Conservation (phyloP, 2,329 filamentous ascomycete genomes). For the Aspergillus flavus region DNA sequence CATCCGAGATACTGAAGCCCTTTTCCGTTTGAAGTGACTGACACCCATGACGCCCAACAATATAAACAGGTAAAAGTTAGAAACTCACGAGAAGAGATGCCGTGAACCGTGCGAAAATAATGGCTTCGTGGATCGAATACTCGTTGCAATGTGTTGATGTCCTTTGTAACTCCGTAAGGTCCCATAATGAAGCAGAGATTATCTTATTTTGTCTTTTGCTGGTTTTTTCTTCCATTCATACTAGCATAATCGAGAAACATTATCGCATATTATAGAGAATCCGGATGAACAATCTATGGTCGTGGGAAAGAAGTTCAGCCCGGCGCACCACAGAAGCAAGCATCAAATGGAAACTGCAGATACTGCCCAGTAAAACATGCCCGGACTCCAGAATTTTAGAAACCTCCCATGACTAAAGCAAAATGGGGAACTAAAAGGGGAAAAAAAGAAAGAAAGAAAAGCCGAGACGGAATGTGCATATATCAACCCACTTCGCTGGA, state of each 20-base stretch:
- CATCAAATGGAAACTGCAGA: constrained; percentile 28
- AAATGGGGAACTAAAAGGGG: constrained; percentile 17
- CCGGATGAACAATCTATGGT: constrained; percentile 36
- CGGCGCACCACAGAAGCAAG: constrained; percentile 32
- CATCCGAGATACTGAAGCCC: background rate
- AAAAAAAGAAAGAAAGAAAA: constrained; percentile 9
- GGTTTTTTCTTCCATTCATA: constrained; percentile 31
- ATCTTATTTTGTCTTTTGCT: constrained; percentile 27
- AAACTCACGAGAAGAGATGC: constrained; percentile 1
- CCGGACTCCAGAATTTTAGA: constrained; percentile 41
- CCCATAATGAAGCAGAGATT: constrained; percentile 7
- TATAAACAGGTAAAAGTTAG: background rate
- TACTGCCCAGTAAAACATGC: constrained; percentile 38
- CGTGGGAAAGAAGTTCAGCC: constrained; percentile 33
- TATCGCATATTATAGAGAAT: constrained; percentile 15
- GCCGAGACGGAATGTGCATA: constrained; percentile 30
- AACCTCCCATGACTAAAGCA: constrained; percentile 32
- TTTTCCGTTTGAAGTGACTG: background rate
- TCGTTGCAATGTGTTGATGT: background rate
- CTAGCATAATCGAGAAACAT: constrained; percentile 27
- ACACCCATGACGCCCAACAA: background rate
- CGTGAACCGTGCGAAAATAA: background rate
- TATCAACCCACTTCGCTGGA: constrained; percentile 26
- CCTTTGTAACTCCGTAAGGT: background rate
- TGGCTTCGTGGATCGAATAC: background rate